Conservation (phyloP, 2,329 filamentous ascomycete genomes). For the Corynespora cassiicola region DNA sequence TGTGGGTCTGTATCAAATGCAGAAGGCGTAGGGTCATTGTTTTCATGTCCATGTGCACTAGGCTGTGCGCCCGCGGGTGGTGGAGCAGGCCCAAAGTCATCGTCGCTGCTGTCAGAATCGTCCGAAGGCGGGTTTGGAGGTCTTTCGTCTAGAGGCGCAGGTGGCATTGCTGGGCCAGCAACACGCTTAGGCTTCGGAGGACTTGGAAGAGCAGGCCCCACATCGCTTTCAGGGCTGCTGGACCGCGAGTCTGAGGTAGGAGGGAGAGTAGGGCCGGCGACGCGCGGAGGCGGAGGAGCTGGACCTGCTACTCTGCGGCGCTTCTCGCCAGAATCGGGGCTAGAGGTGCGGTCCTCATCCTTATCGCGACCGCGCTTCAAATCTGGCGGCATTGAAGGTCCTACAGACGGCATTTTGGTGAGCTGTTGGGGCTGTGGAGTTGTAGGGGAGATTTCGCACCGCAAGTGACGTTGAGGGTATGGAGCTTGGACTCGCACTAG, state of each 20-base stretch:
- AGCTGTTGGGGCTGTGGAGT: slow-evolving; percentile 5
- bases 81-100: slow-evolving; percentile 55
- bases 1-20: slow-evolving; percentile 41
- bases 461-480: slow-evolving; percentile 4
- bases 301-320: slow-evolving; percentile 62
- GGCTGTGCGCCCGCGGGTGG: slow-evolving; percentile 38
- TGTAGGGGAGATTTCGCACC: slow-evolving; percentile 4
- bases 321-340: slow-evolving; percentile 54
- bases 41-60: slow-evolving; percentile 15
- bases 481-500: slow-evolving; percentile 27
- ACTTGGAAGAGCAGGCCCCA: slow-evolving; percentile 51
- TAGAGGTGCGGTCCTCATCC: slow-evolving; percentile 48
- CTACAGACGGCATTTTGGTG: slow-evolving; percentile 69
- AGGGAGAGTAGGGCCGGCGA: slow-evolving; percentile 60
- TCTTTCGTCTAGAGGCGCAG: slow-evolving; percentile 55
- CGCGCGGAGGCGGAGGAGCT: slow-evolving; percentile 56
- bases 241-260: slow-evolving; percentile 45
- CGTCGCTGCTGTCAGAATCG: slow-evolving; percentile 46
- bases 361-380: slow-evolving; percentile 61
- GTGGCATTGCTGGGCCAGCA: slow-evolving; percentile 62
- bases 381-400: slow-evolving; percentile 73
- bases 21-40: slow-evolving; percentile 22
- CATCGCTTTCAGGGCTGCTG: slow-evolving; percentile 33
- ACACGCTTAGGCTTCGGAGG: slow-evolving; percentile 48
- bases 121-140: slow-evolving; percentile 48